Conservation (phyloP, 371 early-diverging fungal genomes). For the Saksenaea oblongispora region DNA sequence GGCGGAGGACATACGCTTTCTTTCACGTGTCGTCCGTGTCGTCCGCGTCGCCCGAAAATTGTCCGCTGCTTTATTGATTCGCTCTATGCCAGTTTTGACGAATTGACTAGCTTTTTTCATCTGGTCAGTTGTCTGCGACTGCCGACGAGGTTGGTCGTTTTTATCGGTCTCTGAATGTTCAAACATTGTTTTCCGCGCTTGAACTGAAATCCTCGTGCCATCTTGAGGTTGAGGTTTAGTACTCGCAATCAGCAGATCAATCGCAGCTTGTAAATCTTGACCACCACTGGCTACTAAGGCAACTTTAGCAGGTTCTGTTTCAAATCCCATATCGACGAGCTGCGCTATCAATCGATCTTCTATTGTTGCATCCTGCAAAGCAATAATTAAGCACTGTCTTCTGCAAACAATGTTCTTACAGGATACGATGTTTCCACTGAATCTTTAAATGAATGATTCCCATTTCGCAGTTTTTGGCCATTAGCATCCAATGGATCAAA, state of each 20-base stretch:
- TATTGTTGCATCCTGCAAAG: slow-evolving; percentile 1
- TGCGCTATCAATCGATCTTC: slow-evolving; percentile 55
- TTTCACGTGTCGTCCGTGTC: background rate
- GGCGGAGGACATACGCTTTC: background rate
- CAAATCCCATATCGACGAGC: slow-evolving; percentile 80
- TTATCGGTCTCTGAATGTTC: background rate
- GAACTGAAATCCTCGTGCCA: slow-evolving; percentile 51
- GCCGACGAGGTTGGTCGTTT: background rate
- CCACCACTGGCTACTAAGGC: slow-evolving; percentile 68
- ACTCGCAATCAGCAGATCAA: slow-evolving; percentile 67
- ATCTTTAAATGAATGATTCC: too few relatives aligned
- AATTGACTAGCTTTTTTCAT: slow-evolving; percentile 66
- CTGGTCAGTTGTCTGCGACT: background rate
- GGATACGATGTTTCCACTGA: too few relatives aligned
- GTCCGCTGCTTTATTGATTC: slow-evolving; percentile 62
- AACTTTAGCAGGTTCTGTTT: slow-evolving; percentile 56
- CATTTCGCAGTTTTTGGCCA: too few relatives aligned
- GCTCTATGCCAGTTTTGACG: slow-evolving; percentile 68
- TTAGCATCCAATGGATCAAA: too few relatives aligned
- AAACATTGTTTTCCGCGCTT: slow-evolving; percentile 12
- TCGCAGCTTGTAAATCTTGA: slow-evolving; percentile 61
- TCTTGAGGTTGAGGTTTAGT: slow-evolving; percentile 29
- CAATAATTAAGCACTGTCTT: background rate
- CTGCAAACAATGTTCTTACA: too few relatives aligned
- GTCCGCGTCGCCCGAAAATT: slow-evolving; percentile 19